phyloP scores from a whole-genome alignment of 495 filamentous ascomycete species.

The Sordaria brevicollis region DNA sequence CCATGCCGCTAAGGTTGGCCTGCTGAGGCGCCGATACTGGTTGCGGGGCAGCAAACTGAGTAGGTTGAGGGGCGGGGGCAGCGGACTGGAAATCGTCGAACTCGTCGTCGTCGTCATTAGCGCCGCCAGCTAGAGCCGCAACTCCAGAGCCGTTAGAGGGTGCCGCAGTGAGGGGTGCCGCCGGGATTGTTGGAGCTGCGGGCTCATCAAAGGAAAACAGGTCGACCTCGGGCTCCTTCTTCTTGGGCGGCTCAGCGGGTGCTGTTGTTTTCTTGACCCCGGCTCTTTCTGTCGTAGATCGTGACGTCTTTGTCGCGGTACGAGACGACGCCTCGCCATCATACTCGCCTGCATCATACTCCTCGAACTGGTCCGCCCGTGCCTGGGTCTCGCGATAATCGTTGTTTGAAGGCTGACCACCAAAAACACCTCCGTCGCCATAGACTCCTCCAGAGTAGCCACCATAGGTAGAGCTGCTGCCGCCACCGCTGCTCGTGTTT shows the following conservation, averaged over 20 bases:
- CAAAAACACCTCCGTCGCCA: constrained; percentile 87
- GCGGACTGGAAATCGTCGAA: constrained; percentile 99
- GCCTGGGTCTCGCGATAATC: constrained; percentile 53
- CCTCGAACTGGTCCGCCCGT: constrained; percentile 71
- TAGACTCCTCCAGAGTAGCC: constrained; percentile 84
- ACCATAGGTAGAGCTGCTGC: constrained; percentile 54
- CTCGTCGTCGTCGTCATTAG: constrained; percentile 79
- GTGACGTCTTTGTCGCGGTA: constrained; percentile 31
- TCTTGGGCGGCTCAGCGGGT: constrained; percentile 47
- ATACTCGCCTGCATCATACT: constrained; percentile 74
- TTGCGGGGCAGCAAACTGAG: constrained; percentile 67
- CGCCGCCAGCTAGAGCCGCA: constrained; percentile 36
- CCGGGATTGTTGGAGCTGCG: constrained; percentile 27
- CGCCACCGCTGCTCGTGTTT: constrained; percentile 50
- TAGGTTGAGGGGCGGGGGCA: constrained; percentile 39
- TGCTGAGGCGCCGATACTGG: constrained; percentile 73
- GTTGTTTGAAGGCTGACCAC: constrained; percentile 40
- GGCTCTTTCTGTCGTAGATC: constrained; percentile 24
- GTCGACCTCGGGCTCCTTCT: constrained; percentile 78
- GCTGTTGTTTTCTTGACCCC: constrained; percentile 39
- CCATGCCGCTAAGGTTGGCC: constrained; percentile 67
- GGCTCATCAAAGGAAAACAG: constrained; percentile 82
- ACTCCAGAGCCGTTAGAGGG: constrained; percentile 40
- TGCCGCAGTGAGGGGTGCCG: constrained; percentile 37
- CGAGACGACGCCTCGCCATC: constrained; percentile 50